A percentile compares a stretch with the other conserved stretches of the same genome.
phyloP scores from a whole-genome alignment of 345 rosid genomes.

The Melaleuca quinquenervia region DNA sequence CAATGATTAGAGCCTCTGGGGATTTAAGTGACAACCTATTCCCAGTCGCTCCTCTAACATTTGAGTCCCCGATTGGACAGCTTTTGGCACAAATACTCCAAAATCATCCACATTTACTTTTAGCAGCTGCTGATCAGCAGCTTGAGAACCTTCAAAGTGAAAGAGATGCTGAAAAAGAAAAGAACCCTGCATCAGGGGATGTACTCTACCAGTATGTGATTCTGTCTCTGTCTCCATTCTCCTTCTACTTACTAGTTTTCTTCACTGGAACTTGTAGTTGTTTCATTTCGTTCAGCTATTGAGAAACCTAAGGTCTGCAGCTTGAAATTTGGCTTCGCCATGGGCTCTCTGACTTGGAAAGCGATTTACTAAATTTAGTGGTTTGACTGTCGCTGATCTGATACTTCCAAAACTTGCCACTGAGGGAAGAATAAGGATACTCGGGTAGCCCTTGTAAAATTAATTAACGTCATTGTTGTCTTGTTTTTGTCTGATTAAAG shows the following conservation, averaged over 20 bases:
- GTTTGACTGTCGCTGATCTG: not conserved
- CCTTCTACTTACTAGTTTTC: not conserved
- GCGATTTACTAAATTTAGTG: not conserved
- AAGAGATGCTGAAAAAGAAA: conserved; percentile 32
- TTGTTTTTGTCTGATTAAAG: not conserved
- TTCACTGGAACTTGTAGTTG: not conserved
- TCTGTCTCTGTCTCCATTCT: not conserved
- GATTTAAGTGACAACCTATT: conserved; percentile 26
- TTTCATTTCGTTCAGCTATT: not conserved
- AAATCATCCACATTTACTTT: conserved; percentile 85
- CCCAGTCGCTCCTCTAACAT: conserved; percentile 63
- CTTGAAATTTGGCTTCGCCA: not conserved
- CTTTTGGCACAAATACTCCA: conserved; percentile 64
- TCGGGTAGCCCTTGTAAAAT: not conserved
- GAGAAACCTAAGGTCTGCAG: not conserved
- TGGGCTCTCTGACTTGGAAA: not conserved
- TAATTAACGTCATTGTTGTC: not conserved
- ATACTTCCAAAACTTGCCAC: not conserved
- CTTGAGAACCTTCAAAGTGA: conserved; percentile 67
- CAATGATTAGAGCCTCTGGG: conserved; percentile 49
- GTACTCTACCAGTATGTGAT: conserved; percentile 61
- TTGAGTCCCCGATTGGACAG: conserved; percentile 83
- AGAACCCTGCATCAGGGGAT: conserved; percentile 30
- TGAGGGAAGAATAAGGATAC: not conserved
- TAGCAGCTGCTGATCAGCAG: conserved; percentile 77